A percentile compares a stretch with the other conserved stretches of the same genome.
Evolutionary conservation across 495 filamentous ascomycete species (phyloP).

Genomic region (Podospora anserina): DNA sequence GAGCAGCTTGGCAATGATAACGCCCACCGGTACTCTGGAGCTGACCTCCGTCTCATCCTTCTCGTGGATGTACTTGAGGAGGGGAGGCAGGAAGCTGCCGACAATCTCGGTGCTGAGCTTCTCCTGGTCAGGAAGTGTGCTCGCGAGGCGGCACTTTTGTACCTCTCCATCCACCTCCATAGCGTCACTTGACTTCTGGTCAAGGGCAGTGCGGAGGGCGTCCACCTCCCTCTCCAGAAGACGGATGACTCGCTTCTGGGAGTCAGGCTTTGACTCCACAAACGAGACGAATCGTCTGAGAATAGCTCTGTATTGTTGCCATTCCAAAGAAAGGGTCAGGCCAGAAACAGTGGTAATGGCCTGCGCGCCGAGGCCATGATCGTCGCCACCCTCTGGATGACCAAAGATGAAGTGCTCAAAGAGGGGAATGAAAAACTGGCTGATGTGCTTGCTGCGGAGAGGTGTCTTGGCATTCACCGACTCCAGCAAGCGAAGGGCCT

Average conservation of each 20-base stretch:
- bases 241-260: constrained; percentile 80
- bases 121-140: constrained; percentile 62
- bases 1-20: constrained; percentile 81
- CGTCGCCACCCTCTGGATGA: constrained; percentile 67
- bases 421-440: constrained; percentile 83
- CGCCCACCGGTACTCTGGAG: constrained; percentile 80
- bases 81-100: constrained; percentile 68
- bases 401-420: constrained; percentile 93
- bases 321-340: constrained; percentile 73
- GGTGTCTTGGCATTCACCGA: constrained; percentile 57
- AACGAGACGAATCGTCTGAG: constrained; percentile 77
- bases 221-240: constrained; percentile 79
- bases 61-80: constrained; percentile 79
- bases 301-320: constrained; percentile 84
- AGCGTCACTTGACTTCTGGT: constrained; percentile 38
- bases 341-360: constrained; percentile 70
- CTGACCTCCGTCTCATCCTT: constrained; percentile 93
- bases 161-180: constrained; percentile 41
- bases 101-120: constrained; percentile 73
- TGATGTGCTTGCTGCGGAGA: constrained; percentile 70
- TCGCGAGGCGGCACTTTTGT: constrained; percentile 48
- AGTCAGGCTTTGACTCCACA: constrained; percentile 73
- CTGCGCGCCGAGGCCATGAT: constrained; percentile 81
- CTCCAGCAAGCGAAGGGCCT: constrained; percentile 75
- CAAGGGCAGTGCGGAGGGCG: constrained; percentile 56